Base-by-base conservation (phyloP, 2,329 filamentous ascomycete genomes). In the Epichloe sp. region DNA sequence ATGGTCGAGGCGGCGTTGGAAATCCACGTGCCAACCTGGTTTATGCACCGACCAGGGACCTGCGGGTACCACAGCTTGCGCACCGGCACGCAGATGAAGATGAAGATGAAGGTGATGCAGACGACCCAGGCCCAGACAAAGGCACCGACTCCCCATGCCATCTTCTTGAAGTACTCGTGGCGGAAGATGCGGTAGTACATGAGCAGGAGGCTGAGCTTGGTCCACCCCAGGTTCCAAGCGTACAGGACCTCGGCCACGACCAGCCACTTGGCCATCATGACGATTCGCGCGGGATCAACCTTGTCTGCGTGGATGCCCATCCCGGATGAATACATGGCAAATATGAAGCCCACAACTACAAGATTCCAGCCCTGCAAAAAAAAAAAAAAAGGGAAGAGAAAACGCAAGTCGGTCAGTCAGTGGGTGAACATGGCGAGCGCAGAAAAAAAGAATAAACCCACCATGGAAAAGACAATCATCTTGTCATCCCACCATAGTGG, bases 151-250 rank as follows among this genome's bases (percentile, higher is more conserved):
- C 62, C 57, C 56, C 66, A 69, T 1, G 67, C 65, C 57, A 67
- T 67, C 52, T 63, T 68, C 56, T 69, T 68, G 53, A 76, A 71
- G 52, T 65, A 66, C 0, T 63, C 62, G 4, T 71, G 62, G 19
- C 64, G 71, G 59, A 78, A 78, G 55, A 78, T 74, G 57, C 73
- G 72, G 57, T 68, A 69, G 63, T 77, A 77, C 72, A 78, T 75
- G 42, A 76, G 60, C 44, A 78, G 57, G 21, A 78, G 63, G 48
- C 69, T 70, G 14, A 76, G 50, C 55, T 77, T 78, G n/a, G 73
- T 73, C 62, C 73, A 68, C 40, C 68, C 71, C 3, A 76, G 61
- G 34, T 72, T 74, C 57, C 66, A 74, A 26, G 65, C 69, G 56
- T 76, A 76, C 40, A 75, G 61, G 50, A 74, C 64, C 57, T 75